phyloP scores from a whole-genome alignment of 345 rosid genomes.

The Syzygium grande region DNA sequence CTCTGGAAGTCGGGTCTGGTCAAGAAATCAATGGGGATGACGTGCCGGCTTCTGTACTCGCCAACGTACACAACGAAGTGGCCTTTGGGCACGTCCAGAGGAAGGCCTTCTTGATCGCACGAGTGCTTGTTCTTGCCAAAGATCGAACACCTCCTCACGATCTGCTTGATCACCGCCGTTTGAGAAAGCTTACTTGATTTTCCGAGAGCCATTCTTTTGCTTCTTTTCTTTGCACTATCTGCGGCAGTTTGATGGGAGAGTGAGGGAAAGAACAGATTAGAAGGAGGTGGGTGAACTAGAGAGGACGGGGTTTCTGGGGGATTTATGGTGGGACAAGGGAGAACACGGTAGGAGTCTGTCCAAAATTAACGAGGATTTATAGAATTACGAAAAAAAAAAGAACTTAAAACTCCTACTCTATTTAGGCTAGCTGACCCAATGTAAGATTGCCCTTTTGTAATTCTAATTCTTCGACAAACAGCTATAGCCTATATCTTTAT shows the following conservation, averaged over 20 bases:
- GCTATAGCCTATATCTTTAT: background rate
- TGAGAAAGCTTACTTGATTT: conserved; percentile 26
- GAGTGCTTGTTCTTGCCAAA: conserved; percentile 21
- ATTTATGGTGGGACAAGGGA: background rate
- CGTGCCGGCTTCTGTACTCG: conserved; percentile 22
- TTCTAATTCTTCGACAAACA: background rate
- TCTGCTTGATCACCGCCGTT: conserved; percentile 28
- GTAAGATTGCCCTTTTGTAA: background rate
- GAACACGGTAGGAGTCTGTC: background rate
- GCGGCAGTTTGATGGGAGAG: background rate
- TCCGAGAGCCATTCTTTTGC: background rate
- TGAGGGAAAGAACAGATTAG: background rate
- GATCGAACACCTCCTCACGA: conserved; percentile 35
- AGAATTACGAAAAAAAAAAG: background rate
- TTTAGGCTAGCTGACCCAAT: background rate
- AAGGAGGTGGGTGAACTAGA: background rate
- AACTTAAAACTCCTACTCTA: background rate
- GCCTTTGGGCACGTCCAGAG: conserved; percentile 34
- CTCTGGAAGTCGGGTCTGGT: conserved; percentile 32
- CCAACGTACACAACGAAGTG: conserved; percentile 48
- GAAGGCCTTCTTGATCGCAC: background rate
- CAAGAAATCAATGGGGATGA: conserved; percentile 26
- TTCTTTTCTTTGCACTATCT: background rate
- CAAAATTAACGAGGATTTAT: background rate
- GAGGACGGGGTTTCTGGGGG: background rate